Conservation (phyloP, 2,329 filamentous ascomycete genomes). For the Metarhizium sp. region DNA sequence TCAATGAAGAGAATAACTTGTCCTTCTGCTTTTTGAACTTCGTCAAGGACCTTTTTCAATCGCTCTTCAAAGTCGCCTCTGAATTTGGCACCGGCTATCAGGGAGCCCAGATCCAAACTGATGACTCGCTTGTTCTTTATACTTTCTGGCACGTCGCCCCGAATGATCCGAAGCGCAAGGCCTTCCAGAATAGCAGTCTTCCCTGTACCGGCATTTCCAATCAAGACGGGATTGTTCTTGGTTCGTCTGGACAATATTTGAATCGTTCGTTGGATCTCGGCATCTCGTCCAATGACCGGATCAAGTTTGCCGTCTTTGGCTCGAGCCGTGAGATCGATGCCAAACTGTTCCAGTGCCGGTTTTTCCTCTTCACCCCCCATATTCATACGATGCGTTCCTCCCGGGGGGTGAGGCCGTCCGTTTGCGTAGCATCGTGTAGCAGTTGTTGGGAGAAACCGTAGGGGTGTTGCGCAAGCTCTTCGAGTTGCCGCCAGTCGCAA, state of each 20-base stretch:
- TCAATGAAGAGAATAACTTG: constrained; percentile 92
- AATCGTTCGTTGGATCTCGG: constrained; percentile 88
- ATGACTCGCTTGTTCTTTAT: constrained; percentile 92
- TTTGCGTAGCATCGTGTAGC: constrained; percentile 50
- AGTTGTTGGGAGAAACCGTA: constrained; percentile 27
- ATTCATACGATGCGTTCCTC: constrained; percentile 91
- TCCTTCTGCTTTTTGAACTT: constrained; percentile 82
- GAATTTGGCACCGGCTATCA: constrained; percentile 94
- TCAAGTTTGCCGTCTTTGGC: constrained; percentile 87
- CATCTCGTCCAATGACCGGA: constrained; percentile 87
- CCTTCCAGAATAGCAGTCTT: constrained; percentile 94
- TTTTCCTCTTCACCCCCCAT: constrained; percentile 69
- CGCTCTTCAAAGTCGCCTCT: constrained; percentile 94
- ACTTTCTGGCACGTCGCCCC: constrained; percentile 89
- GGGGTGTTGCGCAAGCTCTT: constrained; percentile 11
- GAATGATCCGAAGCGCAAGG: constrained; percentile 78
- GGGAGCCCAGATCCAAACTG: constrained; percentile 75
- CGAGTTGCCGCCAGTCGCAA: constrained; percentile 16
- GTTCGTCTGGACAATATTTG: constrained; percentile 87
- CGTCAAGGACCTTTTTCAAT: constrained; percentile 80
- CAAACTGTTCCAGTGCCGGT: constrained; percentile 81
- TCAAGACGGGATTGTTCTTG: constrained; percentile 94
- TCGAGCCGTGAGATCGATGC: constrained; percentile 77
- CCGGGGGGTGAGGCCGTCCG: constrained; percentile 76
- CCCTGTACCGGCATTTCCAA: constrained; percentile 81